Evolutionary conservation across 192 early-diverging fungal species (phyloP), one percentile per base, ranked within the genome.

Genomic region (Phlyctochytrium bullatum): DNA sequence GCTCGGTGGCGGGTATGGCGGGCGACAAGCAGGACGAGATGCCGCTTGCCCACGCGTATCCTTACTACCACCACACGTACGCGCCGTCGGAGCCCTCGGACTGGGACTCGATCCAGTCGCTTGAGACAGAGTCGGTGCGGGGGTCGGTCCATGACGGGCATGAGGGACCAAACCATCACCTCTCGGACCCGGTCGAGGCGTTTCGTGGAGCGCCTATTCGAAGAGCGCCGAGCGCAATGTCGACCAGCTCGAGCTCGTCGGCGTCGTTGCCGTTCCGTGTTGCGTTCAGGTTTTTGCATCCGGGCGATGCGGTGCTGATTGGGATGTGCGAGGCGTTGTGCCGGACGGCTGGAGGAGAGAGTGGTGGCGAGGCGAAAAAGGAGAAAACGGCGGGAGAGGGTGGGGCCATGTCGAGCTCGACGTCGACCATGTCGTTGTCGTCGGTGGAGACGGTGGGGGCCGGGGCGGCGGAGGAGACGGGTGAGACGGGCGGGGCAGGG

Each of bases 61-160:
- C 10, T 25, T 27, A 24, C 27, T 25, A 28, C 6, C 54, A 14
- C 54, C 10, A 57, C 54, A 25, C 54, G 12, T 57, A 57, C 54
- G 54, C 10, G 12, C 54, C 54, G 4, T 57, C 54, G 20, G 54
- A 57, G 27, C 54, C 54, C 25, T 57, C 54, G 4, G 54, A 57
- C 27, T 25, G 10, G 4, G 54, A 57, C 4, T 57, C 54, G 4
- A 57, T 57, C 54, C 4, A 20, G 12, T 57, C 54, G 12, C 10
- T 57, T 10, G 54, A 57, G 14, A 57, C 54, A 25, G 54, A 57
- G 27, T 57, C 54, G 12, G 54, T 57, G 14, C 16, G 54, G 14
- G 54, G 54, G 25, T 57, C 54, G 12, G 27, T 57, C 54, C 6
- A 20, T 10, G 54, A 57, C 54, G 54, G 54, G 6, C 10, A 20